Base-by-base conservation (phyloP, 2,329 filamentous ascomycete genomes). In the Colletotrichum kahawae region DNA sequence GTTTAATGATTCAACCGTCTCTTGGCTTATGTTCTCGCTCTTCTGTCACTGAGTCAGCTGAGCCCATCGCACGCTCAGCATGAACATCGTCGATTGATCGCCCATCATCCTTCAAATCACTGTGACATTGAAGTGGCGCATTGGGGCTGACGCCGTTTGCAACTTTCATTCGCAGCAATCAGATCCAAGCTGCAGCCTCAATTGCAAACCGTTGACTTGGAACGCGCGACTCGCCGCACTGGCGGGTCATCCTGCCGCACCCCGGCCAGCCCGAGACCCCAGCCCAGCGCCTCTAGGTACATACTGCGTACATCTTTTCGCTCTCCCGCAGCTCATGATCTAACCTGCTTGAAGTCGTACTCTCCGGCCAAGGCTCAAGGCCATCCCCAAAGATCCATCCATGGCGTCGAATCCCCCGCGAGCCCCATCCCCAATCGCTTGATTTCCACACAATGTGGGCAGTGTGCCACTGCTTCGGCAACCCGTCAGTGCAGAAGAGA, bases 221-320 rank as follows among this genome's bases (percentile, higher is more conserved):
- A 48, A 67, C 69, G 29, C 63, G 21, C 56, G 56, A 69, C 56
- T 69, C 67, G 54, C 36, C 51, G 34, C 24, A 21, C 36, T 36
- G 24, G 56, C 36, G 54, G 36, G 54, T 62, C 63, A 8, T 34
- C 27, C 21, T 48, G 33, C 72, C 34, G 63, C 72, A 43, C 27
- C 63, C 69, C 72, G 69, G 69, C 24, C 34, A 72, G 63, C 69
- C 72, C 72, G 72, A 72, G 38, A 51, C 33, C 62, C 70, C 66
- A 29, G 54, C 62, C 70, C 66, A 29, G 54, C n/a, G 34, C 54
- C 27, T 67, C 64, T 21, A 21, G 51, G 3, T 3, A 7, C 43
- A 51, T 21, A 13, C 43, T 21, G 21, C 21, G 21, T 21, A 21
- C 21, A 51, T 21, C n/a, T 51, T 21, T 51, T 51, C n/a, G n/a